phyloP scores from a whole-genome alignment of 108 stramenopile species.

The Cyclotella distinguenda region DNA sequence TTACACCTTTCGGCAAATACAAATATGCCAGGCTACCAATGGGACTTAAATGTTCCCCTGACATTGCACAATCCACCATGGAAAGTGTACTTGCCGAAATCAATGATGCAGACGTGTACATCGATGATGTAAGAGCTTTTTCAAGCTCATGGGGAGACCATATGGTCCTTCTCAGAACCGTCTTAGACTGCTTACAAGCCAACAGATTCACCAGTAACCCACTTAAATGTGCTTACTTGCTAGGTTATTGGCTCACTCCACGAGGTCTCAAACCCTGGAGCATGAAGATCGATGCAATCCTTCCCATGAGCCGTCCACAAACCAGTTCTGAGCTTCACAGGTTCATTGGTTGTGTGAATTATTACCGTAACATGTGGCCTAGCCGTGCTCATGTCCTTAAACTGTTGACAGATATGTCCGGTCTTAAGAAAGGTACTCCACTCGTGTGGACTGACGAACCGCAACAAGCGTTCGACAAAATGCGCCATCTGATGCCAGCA shows the following conservation, averaged over 20 bases:
- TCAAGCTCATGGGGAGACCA: conserved; percentile 40
- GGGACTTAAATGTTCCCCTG: conserved; percentile 52
- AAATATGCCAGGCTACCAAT: conserved; percentile 47
- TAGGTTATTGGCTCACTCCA: conserved; percentile 47
- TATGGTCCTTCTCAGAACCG: conserved; percentile 4
- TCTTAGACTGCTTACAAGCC: conserved; percentile 12
- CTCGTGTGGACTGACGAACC: conserved; percentile 3
- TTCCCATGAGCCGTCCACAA: conserved; percentile 29
- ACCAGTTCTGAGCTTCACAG: conserved; percentile 30
- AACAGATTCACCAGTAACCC: conserved; percentile 45
- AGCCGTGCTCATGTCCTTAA: conserved; percentile 48
- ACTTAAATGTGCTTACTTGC: conserved; percentile 39
- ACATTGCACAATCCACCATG: conserved; percentile 50
- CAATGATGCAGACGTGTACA: conserved; percentile 40
- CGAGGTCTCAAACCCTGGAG: conserved; percentile 42
- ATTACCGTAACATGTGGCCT: conserved; percentile 46
- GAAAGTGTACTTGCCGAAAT: conserved; percentile 30
- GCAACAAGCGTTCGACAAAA: conserved; percentile 31
- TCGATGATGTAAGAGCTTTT: conserved; percentile 55
- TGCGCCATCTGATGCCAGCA: conserved; percentile 26
- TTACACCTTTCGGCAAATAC: conserved; percentile 51
- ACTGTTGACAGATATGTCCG: conserved; percentile 20
- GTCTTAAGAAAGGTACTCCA: conserved; percentile 3
- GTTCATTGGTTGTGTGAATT: conserved; percentile 51
- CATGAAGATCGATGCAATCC: conserved; percentile 47